Base-by-base conservation (phyloP, 305 asterid genomes). In the Rubia peregrina region DNA sequence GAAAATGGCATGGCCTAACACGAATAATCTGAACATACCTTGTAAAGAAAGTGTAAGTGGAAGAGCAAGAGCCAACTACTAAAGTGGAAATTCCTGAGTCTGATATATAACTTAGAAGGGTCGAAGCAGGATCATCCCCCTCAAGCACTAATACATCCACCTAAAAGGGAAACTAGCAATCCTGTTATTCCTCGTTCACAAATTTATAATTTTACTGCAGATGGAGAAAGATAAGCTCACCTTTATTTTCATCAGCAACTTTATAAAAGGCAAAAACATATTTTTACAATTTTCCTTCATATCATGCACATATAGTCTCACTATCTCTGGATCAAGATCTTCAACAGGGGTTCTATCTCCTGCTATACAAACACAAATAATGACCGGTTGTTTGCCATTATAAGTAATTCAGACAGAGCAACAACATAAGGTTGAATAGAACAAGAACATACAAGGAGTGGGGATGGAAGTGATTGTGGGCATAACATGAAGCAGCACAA, bases 61-160 rank as follows among this genome's bases (percentile, higher is more conserved):
- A 79, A 68, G 96, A 76, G 83, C 82, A 81, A 51, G 98, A 90
- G 49, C 97, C 98, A 73, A 92, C 75, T 77, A 90, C 92, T 77
- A 92, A 82, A 76, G 84, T 71, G 51, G 80, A 81, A 24, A 78
- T 77, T 68, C 84, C 84, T 64, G 89, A 83, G 51, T 85, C 87
- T 71, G 88, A 73, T 65, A 87, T 73, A 75, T 81, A 90, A 76
- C 80, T 82, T 51, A 90, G 77, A 69, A 92, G 90, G 24, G 79
- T 83, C 7, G 76, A 78, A 12, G 97, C 95, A 57, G 95, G 91
- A 80, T 79, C 80, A 77, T 85, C 88, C 78, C 97, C 97, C 80
- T 92, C 97, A 65, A 92, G 75, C 57, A 90, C 80, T 83, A 92
- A 68, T 10, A 74, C 84, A 80, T 85, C 89, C 60, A 89, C 81